Evolutionary conservation across 495 filamentous ascomycete species (phyloP), one percentile per base, ranked within the genome.

Genomic region (Hypoxylon fuscum): DNA sequence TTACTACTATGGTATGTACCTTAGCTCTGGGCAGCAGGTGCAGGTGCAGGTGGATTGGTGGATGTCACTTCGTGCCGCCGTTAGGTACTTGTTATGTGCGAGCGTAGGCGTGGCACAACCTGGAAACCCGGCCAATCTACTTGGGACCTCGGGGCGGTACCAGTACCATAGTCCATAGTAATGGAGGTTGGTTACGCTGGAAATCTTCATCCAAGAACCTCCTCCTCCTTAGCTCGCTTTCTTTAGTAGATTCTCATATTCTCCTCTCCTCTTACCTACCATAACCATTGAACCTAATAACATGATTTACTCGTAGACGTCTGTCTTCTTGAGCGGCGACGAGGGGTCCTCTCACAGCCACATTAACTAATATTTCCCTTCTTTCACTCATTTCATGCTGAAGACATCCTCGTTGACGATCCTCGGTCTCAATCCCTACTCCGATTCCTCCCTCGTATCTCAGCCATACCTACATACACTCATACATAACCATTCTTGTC

Each of bases 121-220:
- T 55, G 37, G 29, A 51, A 62, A 37, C 56, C 45, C 52, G 37
- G 29, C 53, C 53, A 35, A 34, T 21, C 55, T 64, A 57, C 58
- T 52, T 59, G 25, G 25, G 25, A 42, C 15, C 4, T 25, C 21
- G 25, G 55, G 37, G 1, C 25, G 38, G 38, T 45, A 46, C 29
- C 35, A n/a, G n/a, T n/a, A n/a, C n/a, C n/a, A n/a, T n/a, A n/a
- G n/a, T n/a, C n/a, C n/a, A n/a, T n/a, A n/a, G n/a, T n/a, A n/a
- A n/a, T n/a, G n/a, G n/a, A n/a, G 48, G 58, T 21, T 27, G 12
- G 51, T 40, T 23, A 49, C 9, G 41, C 9, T 14, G 37, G 55
- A 65, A 56, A 59, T 65, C 55, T 60, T 60, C 41, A 48, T 56
- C 14, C 17, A 40, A 17, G 9, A 57, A 59, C 25, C 17, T 38